These are phyloP conservation scores for Boletus sp. DNA, from an alignment of 768 basidiomycete genomes.

Conservation along the genomic window DNA sequence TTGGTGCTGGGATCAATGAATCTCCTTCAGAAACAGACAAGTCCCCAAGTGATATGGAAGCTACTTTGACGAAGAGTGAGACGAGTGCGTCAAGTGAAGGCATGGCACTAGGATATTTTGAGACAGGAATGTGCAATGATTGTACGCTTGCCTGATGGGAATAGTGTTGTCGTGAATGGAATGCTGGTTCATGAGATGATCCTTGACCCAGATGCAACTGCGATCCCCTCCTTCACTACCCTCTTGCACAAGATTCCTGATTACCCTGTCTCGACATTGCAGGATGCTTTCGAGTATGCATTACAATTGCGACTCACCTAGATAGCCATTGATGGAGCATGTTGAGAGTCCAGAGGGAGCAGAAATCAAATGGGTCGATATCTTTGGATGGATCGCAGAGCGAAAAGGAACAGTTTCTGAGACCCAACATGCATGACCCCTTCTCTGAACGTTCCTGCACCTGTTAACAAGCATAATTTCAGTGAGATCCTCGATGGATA, in stretches of 20 bases:
- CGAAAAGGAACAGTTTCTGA: constrained; percentile 37
- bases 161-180: constrained; percentile 1
- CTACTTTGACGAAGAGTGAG: constrained; percentile 8
- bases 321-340: constrained; percentile 73
- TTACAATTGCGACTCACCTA: constrained; percentile 86
- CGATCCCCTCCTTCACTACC: constrained; percentile 38
- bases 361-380: constrained; percentile 73
- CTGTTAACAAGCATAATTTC: background rate
- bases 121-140: constrained; percentile 3
- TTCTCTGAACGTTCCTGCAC: background rate
- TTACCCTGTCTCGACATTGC: constrained; percentile 46
- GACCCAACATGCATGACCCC: constrained; percentile 21
- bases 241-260: constrained; percentile 48
- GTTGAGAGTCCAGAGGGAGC: constrained; percentile 85
- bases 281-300: constrained; percentile 70
- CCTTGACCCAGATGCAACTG: constrained; percentile 29
- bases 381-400: constrained; percentile 84
- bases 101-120: constrained; percentile 7
- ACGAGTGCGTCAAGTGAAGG: background rate
- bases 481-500: constrained; percentile 33
- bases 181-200: constrained; percentile 16
- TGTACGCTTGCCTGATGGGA: background rate
- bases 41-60: constrained; percentile 23
- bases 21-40: constrained; percentile 34
- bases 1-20: constrained; percentile 62